These are phyloP conservation scores for Kodamaea sp. DNA, from an alignment of 1,139 yeast species.

Conservation along the genomic window DNA sequence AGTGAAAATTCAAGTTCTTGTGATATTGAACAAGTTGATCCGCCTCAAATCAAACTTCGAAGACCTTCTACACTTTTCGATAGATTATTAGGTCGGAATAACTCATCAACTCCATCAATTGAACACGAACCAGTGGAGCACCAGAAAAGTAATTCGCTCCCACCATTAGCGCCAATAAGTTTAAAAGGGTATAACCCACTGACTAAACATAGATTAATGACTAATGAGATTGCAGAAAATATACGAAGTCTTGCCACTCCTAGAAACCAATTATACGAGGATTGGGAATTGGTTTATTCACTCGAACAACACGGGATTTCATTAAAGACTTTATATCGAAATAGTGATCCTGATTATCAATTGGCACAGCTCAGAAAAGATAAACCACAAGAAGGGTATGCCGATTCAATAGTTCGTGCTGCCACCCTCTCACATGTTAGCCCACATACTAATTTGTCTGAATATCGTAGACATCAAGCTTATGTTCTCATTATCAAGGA, in stretches of 20 bases:
- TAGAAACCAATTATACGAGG: constrained; percentile 68
- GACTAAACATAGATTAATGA: constrained; percentile 58
- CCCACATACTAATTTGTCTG: background rate
- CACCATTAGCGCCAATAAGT: constrained; percentile 33
- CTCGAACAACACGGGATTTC: constrained; percentile 92
- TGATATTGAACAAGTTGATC: no score
- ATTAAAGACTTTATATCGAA: constrained; percentile 64
- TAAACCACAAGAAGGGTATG: constrained; percentile 33
- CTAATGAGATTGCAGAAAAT: constrained; percentile 63
- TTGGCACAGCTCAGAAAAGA: constrained; percentile 19
- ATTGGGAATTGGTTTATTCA: constrained; percentile 78
- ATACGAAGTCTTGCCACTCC: constrained; percentile 72
- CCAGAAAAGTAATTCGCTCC: constrained; percentile 14
- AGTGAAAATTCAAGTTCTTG: no score
- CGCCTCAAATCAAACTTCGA: no score
- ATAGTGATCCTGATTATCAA: constrained; percentile 34
- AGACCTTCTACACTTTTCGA: no score
- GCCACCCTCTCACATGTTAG: constrained; percentile 16
- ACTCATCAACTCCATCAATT: no score
- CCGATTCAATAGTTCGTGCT: constrained; percentile 32
- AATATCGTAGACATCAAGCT: constrained; percentile 46
- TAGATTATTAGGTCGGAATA: no score
- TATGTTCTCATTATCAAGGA: constrained; percentile 71
- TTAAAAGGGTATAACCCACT: constrained; percentile 53
- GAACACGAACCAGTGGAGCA: no score